Evolutionary conservation across 2,329 filamentous ascomycete genomes (phyloP).

Genomic region (Arthrobotrys entomopaga): DNA sequence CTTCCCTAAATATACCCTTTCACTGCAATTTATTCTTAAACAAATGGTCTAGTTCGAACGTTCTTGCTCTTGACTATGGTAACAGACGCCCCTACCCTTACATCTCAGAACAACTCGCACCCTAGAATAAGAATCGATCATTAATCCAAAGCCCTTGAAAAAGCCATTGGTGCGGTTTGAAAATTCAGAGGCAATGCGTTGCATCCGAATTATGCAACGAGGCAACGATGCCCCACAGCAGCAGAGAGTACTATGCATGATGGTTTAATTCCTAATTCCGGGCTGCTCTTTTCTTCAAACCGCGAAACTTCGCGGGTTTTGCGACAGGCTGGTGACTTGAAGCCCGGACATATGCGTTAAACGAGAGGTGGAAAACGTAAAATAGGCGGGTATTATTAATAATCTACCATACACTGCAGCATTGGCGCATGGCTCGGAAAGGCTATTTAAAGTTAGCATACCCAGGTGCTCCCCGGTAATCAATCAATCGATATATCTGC

Average conservation of each 20-base stretch:
- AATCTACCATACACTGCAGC: neutral
- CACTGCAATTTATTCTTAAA: too few species aligned
- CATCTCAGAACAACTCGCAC: too few species aligned
- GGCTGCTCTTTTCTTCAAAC: neutral
- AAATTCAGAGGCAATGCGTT: slow-evolving; percentile 11
- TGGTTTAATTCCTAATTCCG: slow-evolving; percentile 38
- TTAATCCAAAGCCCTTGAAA: too few species aligned
- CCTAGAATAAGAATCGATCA: too few species aligned
- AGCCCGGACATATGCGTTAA: too few species aligned
- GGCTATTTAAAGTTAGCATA: neutral
- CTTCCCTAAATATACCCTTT: too few species aligned
- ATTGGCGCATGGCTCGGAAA: neutral
- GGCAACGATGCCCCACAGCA: too few species aligned
- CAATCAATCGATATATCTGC: neutral
- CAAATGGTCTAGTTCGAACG: too few species aligned
- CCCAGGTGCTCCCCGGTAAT: neutral
- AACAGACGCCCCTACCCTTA: too few species aligned
- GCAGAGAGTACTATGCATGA: neutral
- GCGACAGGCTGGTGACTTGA: neutral
- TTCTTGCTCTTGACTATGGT: too few species aligned
- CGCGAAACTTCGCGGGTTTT: neutral
- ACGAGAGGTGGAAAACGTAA: too few species aligned
- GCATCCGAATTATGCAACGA: neutral
- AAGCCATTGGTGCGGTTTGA: too few species aligned
- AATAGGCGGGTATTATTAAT: neutral